These are phyloP conservation scores for Cercophora newfieldiana DNA, from an alignment of 495 filamentous ascomycete species.

Conservation along the genomic window DNA sequence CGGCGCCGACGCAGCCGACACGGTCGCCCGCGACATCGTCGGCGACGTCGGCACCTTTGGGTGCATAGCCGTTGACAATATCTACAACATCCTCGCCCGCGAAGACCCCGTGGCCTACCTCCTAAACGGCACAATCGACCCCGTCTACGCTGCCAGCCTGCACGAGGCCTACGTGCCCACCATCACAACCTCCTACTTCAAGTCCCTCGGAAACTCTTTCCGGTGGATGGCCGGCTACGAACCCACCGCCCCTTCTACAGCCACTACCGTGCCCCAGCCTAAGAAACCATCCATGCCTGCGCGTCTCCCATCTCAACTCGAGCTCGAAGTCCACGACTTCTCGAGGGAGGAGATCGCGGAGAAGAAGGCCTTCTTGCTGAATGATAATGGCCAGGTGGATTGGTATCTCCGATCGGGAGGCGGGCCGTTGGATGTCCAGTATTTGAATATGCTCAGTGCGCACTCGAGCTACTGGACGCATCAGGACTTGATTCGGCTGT, in stretches of 20 bases:
- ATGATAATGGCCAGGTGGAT: constrained; percentile 95
- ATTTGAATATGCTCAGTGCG: constrained; percentile 95
- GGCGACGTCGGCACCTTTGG: constrained; percentile 79
- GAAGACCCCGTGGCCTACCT: constrained; percentile 81
- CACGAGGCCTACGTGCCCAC: constrained; percentile 78
- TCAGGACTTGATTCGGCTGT: constrained; percentile 78
- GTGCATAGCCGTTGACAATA: constrained; percentile 89
- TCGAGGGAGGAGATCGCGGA: constrained; percentile 89
- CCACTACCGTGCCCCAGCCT: constrained; percentile 5
- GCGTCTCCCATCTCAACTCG: constrained; percentile 84
- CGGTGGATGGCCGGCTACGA: constrained; percentile 43
- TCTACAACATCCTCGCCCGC: constrained; percentile 84
- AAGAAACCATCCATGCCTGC: constrained; percentile 41
- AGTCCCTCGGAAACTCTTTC: constrained; percentile 66
- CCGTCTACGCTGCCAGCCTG: constrained; percentile 70
- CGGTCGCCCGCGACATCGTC: constrained; percentile 62
- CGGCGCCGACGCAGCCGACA: constrained; percentile 61
- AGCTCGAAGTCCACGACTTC: constrained; percentile 95
- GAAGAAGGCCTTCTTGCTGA: constrained; percentile 80
- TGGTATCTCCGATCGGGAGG: constrained; percentile 78
- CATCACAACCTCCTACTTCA: constrained; percentile 63
- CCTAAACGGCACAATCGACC: constrained; percentile 86
- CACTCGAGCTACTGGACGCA: constrained; percentile 92
- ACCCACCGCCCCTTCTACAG: constrained; percentile 20
- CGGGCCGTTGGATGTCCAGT: constrained; percentile 88